Evolutionary conservation across 306 rosid species (phyloP).

Genomic region (Lathyrus tuberosus): DNA sequence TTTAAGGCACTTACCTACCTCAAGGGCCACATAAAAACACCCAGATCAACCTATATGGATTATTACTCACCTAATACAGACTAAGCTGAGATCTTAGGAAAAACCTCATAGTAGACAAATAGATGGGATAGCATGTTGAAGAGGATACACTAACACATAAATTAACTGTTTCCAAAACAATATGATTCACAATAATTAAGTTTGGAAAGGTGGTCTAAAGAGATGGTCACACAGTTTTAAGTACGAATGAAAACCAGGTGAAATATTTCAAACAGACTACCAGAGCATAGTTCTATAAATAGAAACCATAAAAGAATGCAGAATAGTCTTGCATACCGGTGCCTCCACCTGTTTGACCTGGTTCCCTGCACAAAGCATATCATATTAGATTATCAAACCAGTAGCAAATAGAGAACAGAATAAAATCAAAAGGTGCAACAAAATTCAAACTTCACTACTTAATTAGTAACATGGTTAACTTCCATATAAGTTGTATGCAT

Average conservation of each 20-base stretch:
- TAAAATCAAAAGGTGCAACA: conserved; percentile 28
- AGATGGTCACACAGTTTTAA: conserved; percentile 22
- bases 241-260: conserved; percentile 24
- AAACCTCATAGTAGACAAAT: background rate
- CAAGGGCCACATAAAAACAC: conserved; percentile 18
- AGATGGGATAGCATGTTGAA: conserved; percentile 11
- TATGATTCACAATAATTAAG: conserved; percentile 20
- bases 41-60: conserved; percentile 17
- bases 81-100: background rate
- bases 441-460: conserved; percentile 19
- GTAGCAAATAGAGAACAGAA: conserved; percentile 8
- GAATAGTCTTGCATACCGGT: conserved; percentile 40
- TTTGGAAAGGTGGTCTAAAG: conserved; percentile 6
- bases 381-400: conserved; percentile 34
- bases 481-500: background rate
- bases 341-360: conserved; percentile 54
- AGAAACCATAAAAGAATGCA: conserved; percentile 26
- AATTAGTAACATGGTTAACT: conserved; percentile 17
- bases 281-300: conserved; percentile 21
- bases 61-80: conserved; percentile 24
- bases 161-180: conserved; percentile 8
- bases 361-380: conserved; percentile 44
- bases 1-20: conserved; percentile 8
- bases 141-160: background rate
- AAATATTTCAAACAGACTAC: conserved; percentile 21